Evolutionary conservation across 2,329 filamentous ascomycete genomes (phyloP).

Genomic region (Sporothrix protearum): DNA sequence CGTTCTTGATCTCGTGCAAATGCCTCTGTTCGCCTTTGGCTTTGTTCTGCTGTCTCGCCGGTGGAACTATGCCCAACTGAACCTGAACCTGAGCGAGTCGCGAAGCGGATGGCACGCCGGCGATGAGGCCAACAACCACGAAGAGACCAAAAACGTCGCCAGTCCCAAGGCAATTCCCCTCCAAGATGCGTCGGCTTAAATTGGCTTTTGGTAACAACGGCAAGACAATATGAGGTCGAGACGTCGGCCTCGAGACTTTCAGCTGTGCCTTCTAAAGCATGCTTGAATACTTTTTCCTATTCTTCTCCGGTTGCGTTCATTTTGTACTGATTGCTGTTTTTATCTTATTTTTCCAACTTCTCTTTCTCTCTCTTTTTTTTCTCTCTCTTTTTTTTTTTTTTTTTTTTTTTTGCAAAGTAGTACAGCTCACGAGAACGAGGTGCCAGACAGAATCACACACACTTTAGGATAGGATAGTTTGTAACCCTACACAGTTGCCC

Average conservation of each 20-base stretch:
- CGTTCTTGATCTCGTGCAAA: constrained; percentile 49
- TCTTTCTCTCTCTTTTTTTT: background rate
- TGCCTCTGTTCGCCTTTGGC: constrained; percentile 43
- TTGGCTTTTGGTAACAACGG: background rate
- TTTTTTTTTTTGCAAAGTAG: no score
- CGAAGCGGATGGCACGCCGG: constrained; percentile 3
- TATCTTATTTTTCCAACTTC: background rate
- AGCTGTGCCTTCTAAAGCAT: no score
- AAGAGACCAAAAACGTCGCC: background rate
- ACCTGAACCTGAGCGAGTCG: constrained; percentile 52
- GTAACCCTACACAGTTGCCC: no score
- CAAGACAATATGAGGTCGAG: no score
- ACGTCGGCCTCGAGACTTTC: no score
- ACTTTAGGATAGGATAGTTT: no score
- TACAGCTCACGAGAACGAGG: no score
- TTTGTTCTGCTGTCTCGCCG: constrained; percentile 43
- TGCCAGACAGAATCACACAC: no score
- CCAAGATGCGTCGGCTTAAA: background rate
- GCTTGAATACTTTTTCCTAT: no score
- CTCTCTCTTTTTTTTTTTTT: background rate
- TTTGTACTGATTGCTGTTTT: background rate
- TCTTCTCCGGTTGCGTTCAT: no score
- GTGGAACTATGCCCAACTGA: constrained; percentile 52
- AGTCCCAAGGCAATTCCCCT: background rate
- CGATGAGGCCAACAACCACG: background rate